A percentile compares a stretch with the other conserved stretches of the same genome.
phyloP scores from a whole-genome alignment of 106 monocot species.

The Apostasia shenzhenica region DNA sequence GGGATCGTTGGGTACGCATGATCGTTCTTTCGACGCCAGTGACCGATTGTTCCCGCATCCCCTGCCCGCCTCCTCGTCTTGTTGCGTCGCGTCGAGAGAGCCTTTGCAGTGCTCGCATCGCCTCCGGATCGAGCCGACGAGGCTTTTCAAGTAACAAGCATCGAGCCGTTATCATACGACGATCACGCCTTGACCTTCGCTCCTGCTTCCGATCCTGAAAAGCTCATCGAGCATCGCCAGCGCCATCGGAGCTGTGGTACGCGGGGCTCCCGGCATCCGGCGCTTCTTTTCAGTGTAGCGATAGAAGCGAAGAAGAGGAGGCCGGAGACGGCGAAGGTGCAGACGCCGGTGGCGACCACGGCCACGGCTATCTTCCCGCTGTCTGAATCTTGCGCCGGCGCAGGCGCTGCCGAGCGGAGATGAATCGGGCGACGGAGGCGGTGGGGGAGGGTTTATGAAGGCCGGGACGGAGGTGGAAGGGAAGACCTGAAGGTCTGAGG shows the following conservation, averaged over 20 bases:
- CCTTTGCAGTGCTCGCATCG: constrained; percentile 36
- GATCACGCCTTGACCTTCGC: no score
- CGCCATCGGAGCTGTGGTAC: background rate
- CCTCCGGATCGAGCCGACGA: constrained; percentile 7
- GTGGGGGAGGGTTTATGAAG: constrained; percentile 14
- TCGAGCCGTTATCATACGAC: constrained; percentile 74
- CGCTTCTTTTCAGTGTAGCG: constrained; percentile 22
- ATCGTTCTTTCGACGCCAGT: background rate
- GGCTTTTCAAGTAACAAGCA: constrained; percentile 56
- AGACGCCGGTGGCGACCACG: constrained; percentile 55
- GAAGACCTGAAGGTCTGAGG: constrained; percentile 40
- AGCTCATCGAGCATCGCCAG: background rate
- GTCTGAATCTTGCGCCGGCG: background rate
- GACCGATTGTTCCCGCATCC: background rate
- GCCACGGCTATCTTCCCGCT: constrained; percentile 16
- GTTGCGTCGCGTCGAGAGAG: background rate
- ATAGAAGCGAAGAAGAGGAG: constrained; percentile 56
- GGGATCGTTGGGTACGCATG: background rate
- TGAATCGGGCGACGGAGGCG: background rate
- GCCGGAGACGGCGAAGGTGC: constrained; percentile 57
- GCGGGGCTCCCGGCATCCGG: background rate
- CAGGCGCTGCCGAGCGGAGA: background rate
- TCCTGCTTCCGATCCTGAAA: no score
- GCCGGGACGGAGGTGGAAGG: constrained; percentile 37
- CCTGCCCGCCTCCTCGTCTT: background rate